These are phyloP conservation scores for Fraxinus quadrangulata DNA, from an alignment of 257 asterid genomes.

Conservation along the genomic window DNA sequence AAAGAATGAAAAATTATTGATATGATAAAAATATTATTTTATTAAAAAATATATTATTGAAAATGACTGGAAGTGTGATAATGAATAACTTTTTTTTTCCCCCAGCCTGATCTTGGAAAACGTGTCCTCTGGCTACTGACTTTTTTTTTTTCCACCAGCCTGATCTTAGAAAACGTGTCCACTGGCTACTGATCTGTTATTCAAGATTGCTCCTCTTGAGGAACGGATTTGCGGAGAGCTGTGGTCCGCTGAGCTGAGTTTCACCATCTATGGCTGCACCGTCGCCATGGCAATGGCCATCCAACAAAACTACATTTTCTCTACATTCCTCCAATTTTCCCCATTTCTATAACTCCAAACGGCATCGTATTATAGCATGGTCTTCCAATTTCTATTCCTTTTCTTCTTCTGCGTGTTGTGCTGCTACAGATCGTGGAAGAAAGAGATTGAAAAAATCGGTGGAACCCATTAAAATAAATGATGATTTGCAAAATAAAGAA, in stretches of 20 bases:
- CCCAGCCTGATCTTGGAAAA: too few relatives aligned
- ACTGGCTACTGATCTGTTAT: neutral
- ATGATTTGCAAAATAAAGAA: slow-evolving; percentile 24
- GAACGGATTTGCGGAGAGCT: slow-evolving; percentile 7
- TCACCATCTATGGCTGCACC: slow-evolving; percentile 55
- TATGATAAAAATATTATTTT: too few relatives aligned
- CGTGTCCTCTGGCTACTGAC: too few relatives aligned
- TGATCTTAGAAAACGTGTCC: neutral
- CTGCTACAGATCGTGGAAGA: slow-evolving; percentile 28
- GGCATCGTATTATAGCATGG: slow-evolving; percentile 27
- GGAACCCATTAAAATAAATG: slow-evolving; percentile 7
- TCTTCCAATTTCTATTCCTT: slow-evolving; percentile 25
- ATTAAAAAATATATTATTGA: too few relatives aligned
- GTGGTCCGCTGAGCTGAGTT: slow-evolving; percentile 32
- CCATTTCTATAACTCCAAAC: slow-evolving; percentile 28
- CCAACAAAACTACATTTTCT: slow-evolving; percentile 32
- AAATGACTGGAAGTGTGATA: too few relatives aligned
- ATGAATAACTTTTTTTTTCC: too few relatives aligned
- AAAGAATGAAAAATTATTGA: too few relatives aligned
- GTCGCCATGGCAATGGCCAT: slow-evolving; percentile 39
- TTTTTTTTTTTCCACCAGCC: too few relatives aligned
- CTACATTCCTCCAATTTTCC: slow-evolving; percentile 26
- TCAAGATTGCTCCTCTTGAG: neutral
- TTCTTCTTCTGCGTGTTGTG: slow-evolving; percentile 36
- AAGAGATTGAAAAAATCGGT: slow-evolving; percentile 24